Conservation (phyloP, 352 stramenopile genomes). For the Phytophthora foliorum region DNA sequence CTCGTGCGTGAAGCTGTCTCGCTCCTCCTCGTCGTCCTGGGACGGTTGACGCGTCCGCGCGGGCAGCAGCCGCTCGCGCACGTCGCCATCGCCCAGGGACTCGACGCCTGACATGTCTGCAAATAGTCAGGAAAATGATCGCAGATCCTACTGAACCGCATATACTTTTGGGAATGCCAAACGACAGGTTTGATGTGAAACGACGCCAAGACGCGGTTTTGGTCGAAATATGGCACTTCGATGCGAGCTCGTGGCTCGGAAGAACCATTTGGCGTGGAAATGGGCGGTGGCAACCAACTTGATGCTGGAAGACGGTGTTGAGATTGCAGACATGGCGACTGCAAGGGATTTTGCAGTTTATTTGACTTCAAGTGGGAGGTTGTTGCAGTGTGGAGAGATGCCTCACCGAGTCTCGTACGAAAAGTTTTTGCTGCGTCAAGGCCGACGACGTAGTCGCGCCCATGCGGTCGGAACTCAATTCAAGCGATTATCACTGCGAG, state of each 20-base stretch:
- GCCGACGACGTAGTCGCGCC: conserved; percentile 19
- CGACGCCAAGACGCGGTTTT: neutral
- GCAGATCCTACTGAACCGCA: conserved; percentile 21
- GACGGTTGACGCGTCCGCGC: conserved; percentile 13
- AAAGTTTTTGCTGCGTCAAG: conserved; percentile 21
- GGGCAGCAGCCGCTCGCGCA: conserved; percentile 59
- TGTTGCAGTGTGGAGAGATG: conserved; percentile 29
- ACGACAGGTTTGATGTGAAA: conserved; percentile 17
- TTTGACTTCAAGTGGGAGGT: conserved; percentile 15
- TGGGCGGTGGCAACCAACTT: conserved; percentile 20
- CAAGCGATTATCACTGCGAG: conserved; percentile 26
- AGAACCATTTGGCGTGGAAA: conserved; percentile 26
- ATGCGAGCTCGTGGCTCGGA: conserved; percentile 26
- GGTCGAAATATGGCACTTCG: conserved; percentile 14
- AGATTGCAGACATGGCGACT: conserved; percentile 20
- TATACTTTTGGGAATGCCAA: neutral
- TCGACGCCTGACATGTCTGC: conserved; percentile 35
- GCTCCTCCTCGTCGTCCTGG: conserved; percentile 35
- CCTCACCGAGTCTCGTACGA: conserved; percentile 29
- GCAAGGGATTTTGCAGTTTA: conserved; percentile 35
- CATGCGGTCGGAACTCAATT: conserved; percentile 26
- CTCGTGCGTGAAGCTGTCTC: conserved; percentile 75
- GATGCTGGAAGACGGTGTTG: conserved; percentile 14
- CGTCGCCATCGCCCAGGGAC: conserved; percentile 37
- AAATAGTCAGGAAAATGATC: conserved; percentile 27